Evolutionary conservation across 169 alveolate species (phyloP).

Genomic region (Plasmodium malariae): DNA sequence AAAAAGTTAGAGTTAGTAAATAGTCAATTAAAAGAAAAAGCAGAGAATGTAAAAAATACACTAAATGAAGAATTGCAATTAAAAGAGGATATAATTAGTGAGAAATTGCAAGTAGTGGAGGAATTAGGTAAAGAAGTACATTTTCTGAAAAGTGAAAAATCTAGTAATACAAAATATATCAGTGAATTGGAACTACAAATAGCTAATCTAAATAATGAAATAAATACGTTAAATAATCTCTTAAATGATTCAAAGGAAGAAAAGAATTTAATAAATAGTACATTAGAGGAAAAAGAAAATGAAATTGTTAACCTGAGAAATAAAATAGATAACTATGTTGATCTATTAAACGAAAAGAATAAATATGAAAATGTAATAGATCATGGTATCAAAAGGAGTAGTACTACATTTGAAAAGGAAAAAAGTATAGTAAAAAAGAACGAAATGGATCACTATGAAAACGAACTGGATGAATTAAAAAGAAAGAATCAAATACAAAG

Average conservation of each 20-base stretch:
- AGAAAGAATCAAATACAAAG: constrained; percentile 8
- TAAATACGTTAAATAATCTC: constrained; percentile 31
- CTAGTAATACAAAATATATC: constrained; percentile 18
- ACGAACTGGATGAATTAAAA: constrained; percentile 26
- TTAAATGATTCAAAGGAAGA: constrained; percentile 61
- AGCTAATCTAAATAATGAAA: constrained; percentile 56
- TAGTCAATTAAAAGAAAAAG: constrained; percentile 36
- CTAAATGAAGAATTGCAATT: constrained; percentile 17
- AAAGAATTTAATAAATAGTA: constrained; percentile 2
- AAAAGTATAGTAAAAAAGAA: constrained; percentile 1
- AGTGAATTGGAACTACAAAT: constrained; percentile 52
- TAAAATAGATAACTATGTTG: not conserved
- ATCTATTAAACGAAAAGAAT: not conserved
- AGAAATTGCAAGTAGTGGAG: constrained; percentile 27
- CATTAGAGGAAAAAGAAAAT: constrained; percentile 41
- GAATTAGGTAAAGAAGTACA: constrained; percentile 29
- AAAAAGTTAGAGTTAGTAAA: constrained; percentile 58
- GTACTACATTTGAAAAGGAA: not conserved
- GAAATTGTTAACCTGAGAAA: constrained; percentile 14
- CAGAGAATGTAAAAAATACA: constrained; percentile 32
- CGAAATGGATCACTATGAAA: not conserved
- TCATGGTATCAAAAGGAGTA: not conserved
- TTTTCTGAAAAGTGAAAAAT: constrained; percentile 17
- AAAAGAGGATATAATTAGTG: constrained; percentile 52
- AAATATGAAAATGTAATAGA: not conserved